Percentiles rank a stretch among this genome's conserved stretches.
These are phyloP conservation scores for Dactylellina leptospora DNA, from an alignment of 2,329 filamentous ascomycete genomes.

Conservation along the genomic window DNA sequence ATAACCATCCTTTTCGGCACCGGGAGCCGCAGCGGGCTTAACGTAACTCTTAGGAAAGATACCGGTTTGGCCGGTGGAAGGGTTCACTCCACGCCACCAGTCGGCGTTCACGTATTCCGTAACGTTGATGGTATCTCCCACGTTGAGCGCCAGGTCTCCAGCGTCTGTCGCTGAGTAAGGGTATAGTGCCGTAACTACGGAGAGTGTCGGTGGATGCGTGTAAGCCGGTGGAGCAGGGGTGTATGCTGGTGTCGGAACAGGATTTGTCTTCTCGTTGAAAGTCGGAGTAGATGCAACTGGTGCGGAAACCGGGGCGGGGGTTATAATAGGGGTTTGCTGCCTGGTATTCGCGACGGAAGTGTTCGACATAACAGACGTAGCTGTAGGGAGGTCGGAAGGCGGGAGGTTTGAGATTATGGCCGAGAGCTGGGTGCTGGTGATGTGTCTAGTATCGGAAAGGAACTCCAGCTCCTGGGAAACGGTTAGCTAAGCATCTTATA, in stretches of 20 bases:
- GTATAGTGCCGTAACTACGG: constrained; percentile 82
- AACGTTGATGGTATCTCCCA: constrained; percentile 81
- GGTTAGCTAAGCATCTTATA: constrained; percentile 7
- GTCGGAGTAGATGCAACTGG: neutral
- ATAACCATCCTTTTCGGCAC: constrained; percentile 59
- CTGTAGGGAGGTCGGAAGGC: constrained; percentile 10
- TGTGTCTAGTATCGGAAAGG: constrained; percentile 38
- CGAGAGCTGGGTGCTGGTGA: constrained; percentile 31
- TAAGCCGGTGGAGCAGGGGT: constrained; percentile 64
- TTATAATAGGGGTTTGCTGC: constrained; percentile 11
- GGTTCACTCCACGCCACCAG: constrained; percentile 93
- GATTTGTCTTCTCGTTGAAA: constrained; percentile 46
- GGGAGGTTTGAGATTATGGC: constrained; percentile 45
- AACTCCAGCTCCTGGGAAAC: constrained; percentile 41
- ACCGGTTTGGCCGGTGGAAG: constrained; percentile 82
- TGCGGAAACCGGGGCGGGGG: constrained; percentile 15
- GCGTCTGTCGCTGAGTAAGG: constrained; percentile 80
- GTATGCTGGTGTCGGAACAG: constrained; percentile 21
- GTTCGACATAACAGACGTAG: constrained; percentile 14
- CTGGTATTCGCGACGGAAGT: constrained; percentile 6
- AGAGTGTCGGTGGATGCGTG: constrained; percentile 69
- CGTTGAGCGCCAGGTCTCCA: constrained; percentile 81
- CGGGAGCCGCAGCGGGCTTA: constrained; percentile 72
- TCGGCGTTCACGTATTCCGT: constrained; percentile 94
- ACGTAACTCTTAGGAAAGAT: constrained; percentile 97